Evolutionary conservation across 441 rosid species (phyloP).

Genomic region (Euphorbia schlechtendalii): DNA sequence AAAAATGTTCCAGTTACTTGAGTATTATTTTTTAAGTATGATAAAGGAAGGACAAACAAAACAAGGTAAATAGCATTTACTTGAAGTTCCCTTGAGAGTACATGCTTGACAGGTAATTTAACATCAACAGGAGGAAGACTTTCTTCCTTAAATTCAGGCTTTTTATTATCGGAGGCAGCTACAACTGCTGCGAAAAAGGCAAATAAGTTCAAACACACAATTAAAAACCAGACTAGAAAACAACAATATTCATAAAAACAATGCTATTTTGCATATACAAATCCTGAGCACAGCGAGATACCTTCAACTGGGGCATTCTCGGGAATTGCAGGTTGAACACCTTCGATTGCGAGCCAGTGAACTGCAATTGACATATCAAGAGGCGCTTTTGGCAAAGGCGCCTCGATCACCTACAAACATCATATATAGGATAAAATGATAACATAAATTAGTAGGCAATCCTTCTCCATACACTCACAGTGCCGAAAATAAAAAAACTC

Average conservation of each 20-base stretch:
- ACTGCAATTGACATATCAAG: slow-evolving; percentile 63
- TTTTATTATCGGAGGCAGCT: slow-evolving; percentile 51
- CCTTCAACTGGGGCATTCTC: slow-evolving; percentile 89
- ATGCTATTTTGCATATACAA: background rate
- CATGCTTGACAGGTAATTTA: slow-evolving; percentile 77
- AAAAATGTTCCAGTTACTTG: background rate
- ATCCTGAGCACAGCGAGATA: slow-evolving; percentile 18
- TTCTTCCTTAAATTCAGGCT: slow-evolving; percentile 59
- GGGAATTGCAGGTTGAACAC: slow-evolving; percentile 91
- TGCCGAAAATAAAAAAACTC: background rate
- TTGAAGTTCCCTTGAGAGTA: slow-evolving; percentile 88
- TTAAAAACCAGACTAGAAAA: background rate
- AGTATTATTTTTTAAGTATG: background rate
- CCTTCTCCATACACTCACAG: too few relatives aligned
- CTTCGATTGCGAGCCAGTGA: slow-evolving; percentile 98
- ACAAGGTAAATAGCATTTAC: slow-evolving; percentile 24
- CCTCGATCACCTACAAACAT: slow-evolving; percentile 63
- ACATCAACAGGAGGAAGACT: slow-evolving; percentile 56
- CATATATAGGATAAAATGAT: slow-evolving; percentile 1
- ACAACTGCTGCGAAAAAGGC: slow-evolving; percentile 27
- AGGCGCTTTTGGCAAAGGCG: slow-evolving; percentile 84
- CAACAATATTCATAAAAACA: background rate
- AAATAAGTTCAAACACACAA: background rate
- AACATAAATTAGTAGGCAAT: background rate
- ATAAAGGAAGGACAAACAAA: background rate